Evolutionary conservation across 129 eudicot species (phyloP).

Genomic region (Pulicaria dysenterica): DNA sequence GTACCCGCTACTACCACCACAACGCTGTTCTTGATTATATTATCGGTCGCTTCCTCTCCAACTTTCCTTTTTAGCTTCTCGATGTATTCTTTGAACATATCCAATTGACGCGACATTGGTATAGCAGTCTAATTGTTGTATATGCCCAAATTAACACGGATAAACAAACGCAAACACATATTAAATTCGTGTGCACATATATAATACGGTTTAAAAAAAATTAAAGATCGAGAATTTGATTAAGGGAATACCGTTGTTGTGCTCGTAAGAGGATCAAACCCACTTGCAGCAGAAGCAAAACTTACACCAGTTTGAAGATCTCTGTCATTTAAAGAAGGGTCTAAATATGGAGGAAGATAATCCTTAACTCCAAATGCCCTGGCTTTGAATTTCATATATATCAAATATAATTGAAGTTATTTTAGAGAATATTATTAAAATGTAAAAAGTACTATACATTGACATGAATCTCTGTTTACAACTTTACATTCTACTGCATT

Average conservation of each 20-base stretch:
- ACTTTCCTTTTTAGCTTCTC: constrained; percentile 42
- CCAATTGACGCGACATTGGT: constrained; percentile 46
- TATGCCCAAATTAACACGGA: too few species aligned
- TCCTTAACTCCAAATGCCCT: constrained; percentile 58
- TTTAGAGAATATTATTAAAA: not conserved
- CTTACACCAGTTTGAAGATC: constrained; percentile 76
- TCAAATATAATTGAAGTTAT: not conserved
- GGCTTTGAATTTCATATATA: constrained; percentile 33
- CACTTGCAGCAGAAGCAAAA: constrained; percentile 79
- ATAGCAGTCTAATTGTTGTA: constrained; percentile 41
- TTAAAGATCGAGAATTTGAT: not conserved
- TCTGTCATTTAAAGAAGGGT: constrained; percentile 37
- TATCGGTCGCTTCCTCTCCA: constrained; percentile 50
- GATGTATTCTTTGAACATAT: constrained; percentile 62
- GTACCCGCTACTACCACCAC: constrained; percentile 57
- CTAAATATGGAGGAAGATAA: constrained; percentile 62
- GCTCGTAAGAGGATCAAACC: constrained; percentile 64
- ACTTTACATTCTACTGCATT: too few species aligned
- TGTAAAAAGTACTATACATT: too few species aligned
- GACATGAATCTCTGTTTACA: too few species aligned
- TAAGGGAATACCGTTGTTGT: constrained; percentile 37
- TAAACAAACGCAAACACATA: not conserved
- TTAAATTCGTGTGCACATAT: not conserved
- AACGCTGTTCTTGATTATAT: constrained; percentile 44
- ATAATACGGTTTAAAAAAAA: not conserved